phyloP scores from a whole-genome alignment of 306 rosid genomes.

The Lithocarpus polystachyus region DNA sequence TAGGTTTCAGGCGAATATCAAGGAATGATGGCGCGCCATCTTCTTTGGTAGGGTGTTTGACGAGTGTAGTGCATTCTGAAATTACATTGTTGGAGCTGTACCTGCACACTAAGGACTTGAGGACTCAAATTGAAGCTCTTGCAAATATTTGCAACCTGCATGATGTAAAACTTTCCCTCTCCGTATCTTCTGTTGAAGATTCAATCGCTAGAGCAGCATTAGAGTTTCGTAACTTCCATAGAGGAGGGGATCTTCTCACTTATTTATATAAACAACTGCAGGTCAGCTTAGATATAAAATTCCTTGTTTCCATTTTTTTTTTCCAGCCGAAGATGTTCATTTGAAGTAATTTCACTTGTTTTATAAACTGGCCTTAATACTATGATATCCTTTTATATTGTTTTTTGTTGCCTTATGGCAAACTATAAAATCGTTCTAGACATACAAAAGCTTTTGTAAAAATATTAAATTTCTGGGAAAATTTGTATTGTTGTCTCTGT shows the following conservation, averaged over 20 bases:
- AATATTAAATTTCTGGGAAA: not conserved
- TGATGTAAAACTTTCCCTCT: slow-evolving; percentile 38
- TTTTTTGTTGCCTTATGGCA: not conserved
- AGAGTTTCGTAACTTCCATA: slow-evolving; percentile 50
- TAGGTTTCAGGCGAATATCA: slow-evolving; percentile 49
- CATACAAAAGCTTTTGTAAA: not conserved
- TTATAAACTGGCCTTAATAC: not conserved
- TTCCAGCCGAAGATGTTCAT: not conserved
- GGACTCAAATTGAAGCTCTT: slow-evolving; percentile 65
- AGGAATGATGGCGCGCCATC: slow-evolving; percentile 23
- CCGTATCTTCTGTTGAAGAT: slow-evolving; percentile 47
- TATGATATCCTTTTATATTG: not conserved
- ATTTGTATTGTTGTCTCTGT: not conserved
- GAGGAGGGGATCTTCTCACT: slow-evolving; percentile 79
- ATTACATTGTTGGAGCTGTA: slow-evolving; percentile 72
- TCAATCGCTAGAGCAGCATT: slow-evolving; percentile 42
- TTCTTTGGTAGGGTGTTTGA: slow-evolving; percentile 54
- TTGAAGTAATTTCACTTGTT: not conserved
- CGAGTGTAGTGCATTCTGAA: slow-evolving; percentile 66
- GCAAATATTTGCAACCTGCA: slow-evolving; percentile 68
- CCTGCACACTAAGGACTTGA: slow-evolving; percentile 75
- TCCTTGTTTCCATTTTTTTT: slow-evolving; percentile 18
- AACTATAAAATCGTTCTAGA: not conserved
- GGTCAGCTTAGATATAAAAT: slow-evolving; percentile 42
- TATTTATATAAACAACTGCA: slow-evolving; percentile 74